These are phyloP conservation scores for Plasmodium adleri DNA, from an alignment of 169 alveolate genomes.

Conservation along the genomic window DNA sequence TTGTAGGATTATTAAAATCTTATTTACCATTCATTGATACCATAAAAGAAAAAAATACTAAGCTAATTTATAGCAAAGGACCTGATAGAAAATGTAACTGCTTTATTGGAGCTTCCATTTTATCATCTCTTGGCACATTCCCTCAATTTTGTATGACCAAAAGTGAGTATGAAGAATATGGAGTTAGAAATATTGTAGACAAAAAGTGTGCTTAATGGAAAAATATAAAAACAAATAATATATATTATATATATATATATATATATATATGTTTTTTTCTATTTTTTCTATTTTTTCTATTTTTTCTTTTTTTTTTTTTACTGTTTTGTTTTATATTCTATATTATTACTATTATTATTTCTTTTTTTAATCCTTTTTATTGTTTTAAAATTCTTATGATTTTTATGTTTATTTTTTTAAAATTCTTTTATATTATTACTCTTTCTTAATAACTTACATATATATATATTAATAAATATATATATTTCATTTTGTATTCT, in stretches of 20 bases:
- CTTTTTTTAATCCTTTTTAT: too few species aligned
- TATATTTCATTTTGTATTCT: too few species aligned
- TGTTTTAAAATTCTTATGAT: too few species aligned
- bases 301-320: not conserved
- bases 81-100: conserved; percentile 84
- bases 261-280: too few species aligned
- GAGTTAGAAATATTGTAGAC: conserved; percentile 78
- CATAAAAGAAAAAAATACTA: conserved; percentile 54
- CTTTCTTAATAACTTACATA: too few species aligned
- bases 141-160: conserved; percentile 81
- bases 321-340: too few species aligned
- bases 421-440: too few species aligned
- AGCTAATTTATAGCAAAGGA: conserved; percentile 65
- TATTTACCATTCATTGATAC: conserved; percentile 79
- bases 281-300: too few species aligned
- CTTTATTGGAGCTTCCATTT: conserved; percentile 86
- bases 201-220: conserved; percentile 70
- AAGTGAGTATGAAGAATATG: conserved; percentile 82
- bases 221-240: not conserved
- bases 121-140: conserved; percentile 82
- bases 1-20: conserved; percentile 77
- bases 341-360: too few species aligned
- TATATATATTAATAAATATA: too few species aligned
- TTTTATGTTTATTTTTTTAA: too few species aligned
- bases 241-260: too few species aligned